phyloP scores from a whole-genome alignment of 1,284 basidiomycete species.

The Leccinum griseonigrum region DNA sequence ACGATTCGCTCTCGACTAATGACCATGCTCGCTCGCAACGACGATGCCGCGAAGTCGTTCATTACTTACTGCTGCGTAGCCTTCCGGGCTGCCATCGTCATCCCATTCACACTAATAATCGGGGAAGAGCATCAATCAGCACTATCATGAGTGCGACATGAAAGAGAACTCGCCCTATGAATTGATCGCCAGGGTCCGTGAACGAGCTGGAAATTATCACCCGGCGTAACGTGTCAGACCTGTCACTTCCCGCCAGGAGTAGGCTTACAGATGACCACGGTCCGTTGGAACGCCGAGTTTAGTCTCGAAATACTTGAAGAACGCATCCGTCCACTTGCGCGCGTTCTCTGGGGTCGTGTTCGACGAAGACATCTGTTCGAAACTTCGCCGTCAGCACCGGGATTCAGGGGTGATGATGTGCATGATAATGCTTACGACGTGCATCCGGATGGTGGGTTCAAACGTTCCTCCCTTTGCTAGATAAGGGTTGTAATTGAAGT shows the following conservation, averaged over 20 bases:
- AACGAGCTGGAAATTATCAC: constrained; percentile 3
- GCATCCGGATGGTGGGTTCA: constrained; percentile 59
- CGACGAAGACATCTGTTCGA: constrained; percentile 47
- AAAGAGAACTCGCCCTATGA: constrained; percentile 8
- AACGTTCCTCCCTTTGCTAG: constrained; percentile 52
- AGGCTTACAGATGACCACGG: constrained; percentile 48
- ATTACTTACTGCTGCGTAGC: not conserved
- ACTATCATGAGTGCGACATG: not conserved
- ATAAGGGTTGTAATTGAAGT: constrained; percentile 51
- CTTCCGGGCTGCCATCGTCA: constrained; percentile 2
- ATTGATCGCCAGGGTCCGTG: constrained; percentile 12
- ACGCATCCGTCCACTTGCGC: constrained; percentile 48
- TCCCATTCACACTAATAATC: constrained; percentile 9
- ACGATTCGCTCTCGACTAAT: not conserved
- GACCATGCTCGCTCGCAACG: not conserved
- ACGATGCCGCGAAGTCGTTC: not conserved
- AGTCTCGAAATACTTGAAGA: constrained; percentile 39
- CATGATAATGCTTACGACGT: constrained; percentile 38
- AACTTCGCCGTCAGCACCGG: not conserved
- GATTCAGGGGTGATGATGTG: not conserved
- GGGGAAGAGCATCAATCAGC: not conserved
- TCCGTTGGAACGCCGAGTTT: constrained; percentile 46
- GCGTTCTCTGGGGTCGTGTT: constrained; percentile 51
- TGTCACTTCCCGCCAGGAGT: not conserved
- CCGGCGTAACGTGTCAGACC: not conserved